A percentile compares a stretch with the other conserved stretches of the same genome.
Conservation (phyloP, 371 early-diverging fungal species). For the Chytridium lagenaria region DNA sequence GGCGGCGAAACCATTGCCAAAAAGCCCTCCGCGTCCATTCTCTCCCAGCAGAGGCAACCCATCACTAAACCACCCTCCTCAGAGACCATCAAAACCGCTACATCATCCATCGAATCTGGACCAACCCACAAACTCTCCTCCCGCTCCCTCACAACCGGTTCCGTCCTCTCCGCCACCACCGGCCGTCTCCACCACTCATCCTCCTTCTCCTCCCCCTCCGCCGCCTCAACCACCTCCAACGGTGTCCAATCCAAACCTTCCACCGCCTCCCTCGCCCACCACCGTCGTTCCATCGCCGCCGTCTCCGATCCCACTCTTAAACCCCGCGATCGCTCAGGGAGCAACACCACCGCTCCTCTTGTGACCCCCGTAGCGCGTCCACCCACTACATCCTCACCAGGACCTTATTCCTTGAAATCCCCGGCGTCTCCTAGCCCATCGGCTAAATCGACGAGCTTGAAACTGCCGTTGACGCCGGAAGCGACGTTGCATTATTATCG, state of each 20-base stretch:
- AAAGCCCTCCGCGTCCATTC: not conserved
- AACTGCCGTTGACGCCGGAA: constrained; percentile 50
- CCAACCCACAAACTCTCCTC: constrained; percentile 2
- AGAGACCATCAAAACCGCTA: not conserved
- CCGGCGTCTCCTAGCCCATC: not conserved
- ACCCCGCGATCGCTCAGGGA: not conserved
- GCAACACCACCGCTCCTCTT: not conserved
- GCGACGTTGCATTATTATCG: constrained; percentile 49
- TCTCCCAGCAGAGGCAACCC: not conserved
- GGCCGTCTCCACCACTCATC: not conserved
- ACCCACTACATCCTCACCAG: not conserved
- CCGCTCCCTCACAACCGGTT: not conserved
- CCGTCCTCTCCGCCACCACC: not conserved
- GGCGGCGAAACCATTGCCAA: not conserved
- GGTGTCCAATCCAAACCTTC: constrained; percentile 1
- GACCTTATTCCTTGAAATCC: not conserved
- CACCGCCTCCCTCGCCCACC: not conserved
- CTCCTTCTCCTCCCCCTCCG: not conserved
- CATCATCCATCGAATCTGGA: not conserved
- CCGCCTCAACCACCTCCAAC: not conserved
- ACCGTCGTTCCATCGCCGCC: constrained; percentile 12
- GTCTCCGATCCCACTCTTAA: not conserved
- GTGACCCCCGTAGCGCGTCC: not conserved
- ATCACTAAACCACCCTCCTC: not conserved
- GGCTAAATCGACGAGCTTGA: constrained; percentile 11